Evolutionary conservation across 2,329 filamentous ascomycete genomes (phyloP).

Genomic region (Pleurostoma richardsiae): DNA sequence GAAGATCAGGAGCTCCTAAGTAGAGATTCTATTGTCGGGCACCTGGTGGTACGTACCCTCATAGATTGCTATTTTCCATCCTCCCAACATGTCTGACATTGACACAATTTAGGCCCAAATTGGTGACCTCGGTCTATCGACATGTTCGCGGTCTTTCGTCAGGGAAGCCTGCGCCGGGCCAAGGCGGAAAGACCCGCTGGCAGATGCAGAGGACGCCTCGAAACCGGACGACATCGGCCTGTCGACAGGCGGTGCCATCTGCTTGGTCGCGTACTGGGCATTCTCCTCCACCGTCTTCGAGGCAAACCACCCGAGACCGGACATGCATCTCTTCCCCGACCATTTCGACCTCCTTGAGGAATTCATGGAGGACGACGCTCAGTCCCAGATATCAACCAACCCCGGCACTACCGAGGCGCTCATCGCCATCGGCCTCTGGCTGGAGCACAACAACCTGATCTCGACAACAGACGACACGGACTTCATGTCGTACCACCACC

Average conservation of each 20-base stretch:
- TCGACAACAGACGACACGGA: slow-evolving; percentile 23
- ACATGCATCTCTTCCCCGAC: slow-evolving; percentile 55
- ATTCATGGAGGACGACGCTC: slow-evolving; percentile 47
- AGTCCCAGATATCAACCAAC: slow-evolving; percentile 40
- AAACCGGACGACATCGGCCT: slow-evolving; percentile 46
- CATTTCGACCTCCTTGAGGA: slow-evolving; percentile 48
- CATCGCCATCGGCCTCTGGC: slow-evolving; percentile 54
- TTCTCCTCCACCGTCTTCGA: slow-evolving; percentile 59
- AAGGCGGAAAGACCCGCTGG: slow-evolving; percentile 38
- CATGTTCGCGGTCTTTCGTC: slow-evolving; percentile 39
- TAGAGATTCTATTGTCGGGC: slow-evolving; percentile 63
- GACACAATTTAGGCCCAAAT: slow-evolving; percentile 49
- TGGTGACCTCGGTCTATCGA: slow-evolving; percentile 52
- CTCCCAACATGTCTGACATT: slow-evolving; percentile 4
- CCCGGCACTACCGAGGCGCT: slow-evolving; percentile 55
- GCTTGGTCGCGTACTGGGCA: slow-evolving; percentile 56
- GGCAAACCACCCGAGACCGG: slow-evolving; percentile 45
- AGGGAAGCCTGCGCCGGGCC: slow-evolving; percentile 35
- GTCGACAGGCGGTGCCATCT: slow-evolving; percentile 54
- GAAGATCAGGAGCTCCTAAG: slow-evolving; percentile 56
- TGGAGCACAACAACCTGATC: slow-evolving; percentile 45
- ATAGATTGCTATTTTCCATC: neutral
- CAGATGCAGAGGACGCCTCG: slow-evolving; percentile 17
- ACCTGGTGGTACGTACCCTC: slow-evolving; percentile 54
- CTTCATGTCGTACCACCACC: slow-evolving; percentile 58